Percentiles rank a stretch among this genome's conserved stretches.
phyloP scores from a whole-genome alignment of 2,329 filamentous ascomycete genomes.

The Pseudogymnoascus sp. region DNA sequence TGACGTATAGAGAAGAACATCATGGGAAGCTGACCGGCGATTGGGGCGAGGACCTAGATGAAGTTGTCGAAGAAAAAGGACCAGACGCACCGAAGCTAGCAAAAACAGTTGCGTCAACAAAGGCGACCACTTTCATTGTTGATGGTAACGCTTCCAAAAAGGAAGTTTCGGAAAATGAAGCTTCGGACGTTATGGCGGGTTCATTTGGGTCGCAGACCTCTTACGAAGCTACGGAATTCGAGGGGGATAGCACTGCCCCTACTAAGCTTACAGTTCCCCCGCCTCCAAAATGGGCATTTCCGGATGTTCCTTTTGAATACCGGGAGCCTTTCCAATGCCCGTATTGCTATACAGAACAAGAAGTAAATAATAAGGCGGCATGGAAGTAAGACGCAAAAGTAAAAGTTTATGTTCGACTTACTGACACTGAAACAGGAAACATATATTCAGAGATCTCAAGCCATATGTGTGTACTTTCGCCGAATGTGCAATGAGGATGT shows the following conservation, averaged over 20 bases:
- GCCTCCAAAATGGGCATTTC: slow-evolving; percentile 19
- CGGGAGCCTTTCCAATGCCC: slow-evolving; percentile 19
- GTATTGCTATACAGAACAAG: slow-evolving; percentile 12
- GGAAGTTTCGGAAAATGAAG: not conserved
- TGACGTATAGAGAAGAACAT: slow-evolving; percentile 28
- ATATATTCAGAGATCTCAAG: slow-evolving; percentile 30
- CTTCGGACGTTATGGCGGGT: not conserved
- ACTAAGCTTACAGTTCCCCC: slow-evolving; percentile 17
- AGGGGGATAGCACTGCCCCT: not conserved
- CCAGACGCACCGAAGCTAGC: not conserved
- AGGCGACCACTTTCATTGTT: slow-evolving; percentile 22
- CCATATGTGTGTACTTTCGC: slow-evolving; percentile 32
- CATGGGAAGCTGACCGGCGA: slow-evolving; percentile 18
- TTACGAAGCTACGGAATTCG: slow-evolving; percentile 19
- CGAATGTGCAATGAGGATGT: slow-evolving; percentile 26
- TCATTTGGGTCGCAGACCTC: slow-evolving; percentile 22
- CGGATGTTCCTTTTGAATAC: slow-evolving; percentile 20
- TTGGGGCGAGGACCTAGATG: slow-evolving; percentile 14
- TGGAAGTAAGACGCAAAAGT: slow-evolving; percentile 12
- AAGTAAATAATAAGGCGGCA: slow-evolving; percentile 15
- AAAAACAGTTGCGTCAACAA: slow-evolving; percentile 18
- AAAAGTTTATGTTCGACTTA: not conserved
- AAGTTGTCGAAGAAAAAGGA: slow-evolving; percentile 1
- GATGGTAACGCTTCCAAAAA: not conserved
- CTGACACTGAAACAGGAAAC: slow-evolving; percentile 16